Conservation (phyloP, 495 filamentous ascomycete genomes). For the Pseudoneurospora amorphoporcata region DNA sequence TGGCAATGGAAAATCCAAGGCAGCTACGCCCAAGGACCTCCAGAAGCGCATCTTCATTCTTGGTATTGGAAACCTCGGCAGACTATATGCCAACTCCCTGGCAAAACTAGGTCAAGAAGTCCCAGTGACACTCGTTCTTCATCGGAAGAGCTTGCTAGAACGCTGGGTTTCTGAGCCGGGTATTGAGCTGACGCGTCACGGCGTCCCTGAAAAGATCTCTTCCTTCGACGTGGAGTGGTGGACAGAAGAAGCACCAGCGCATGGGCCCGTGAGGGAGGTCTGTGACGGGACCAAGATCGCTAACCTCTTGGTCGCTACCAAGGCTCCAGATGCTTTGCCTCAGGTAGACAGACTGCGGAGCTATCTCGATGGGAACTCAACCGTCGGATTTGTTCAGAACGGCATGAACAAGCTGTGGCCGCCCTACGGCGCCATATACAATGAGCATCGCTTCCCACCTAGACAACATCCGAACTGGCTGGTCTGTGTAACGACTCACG, state of each 20-base stretch:
- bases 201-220: constrained; percentile 20
- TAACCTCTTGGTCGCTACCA: constrained; percentile 65
- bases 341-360: constrained; percentile 50
- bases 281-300: constrained; percentile 39
- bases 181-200: constrained; percentile 24
- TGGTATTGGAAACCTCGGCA: constrained; percentile 47
- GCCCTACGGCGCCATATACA: constrained; percentile 38
- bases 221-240: constrained; percentile 46
- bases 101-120: constrained; percentile 18
- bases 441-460: constrained; percentile 11
- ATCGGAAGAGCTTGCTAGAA: constrained; percentile 25
- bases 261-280: constrained; percentile 15
- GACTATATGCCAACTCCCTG: constrained; percentile 29
- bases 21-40: not conserved
- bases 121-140: constrained; percentile 40
- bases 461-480: constrained; percentile 52
- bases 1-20: not conserved
- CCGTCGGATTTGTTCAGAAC: constrained; percentile 72
- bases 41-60: constrained; percentile 31
- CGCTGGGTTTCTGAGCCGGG: constrained; percentile 26
- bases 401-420: constrained; percentile 66
- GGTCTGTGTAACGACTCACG: constrained; percentile 62
- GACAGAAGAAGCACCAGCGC: constrained; percentile 21
- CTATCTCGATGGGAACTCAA: constrained; percentile 51
- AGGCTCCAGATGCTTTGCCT: constrained; percentile 48